Evolutionary conservation across 208 protist species (phyloP).

Genomic region (Leishmania arabica): DNA sequence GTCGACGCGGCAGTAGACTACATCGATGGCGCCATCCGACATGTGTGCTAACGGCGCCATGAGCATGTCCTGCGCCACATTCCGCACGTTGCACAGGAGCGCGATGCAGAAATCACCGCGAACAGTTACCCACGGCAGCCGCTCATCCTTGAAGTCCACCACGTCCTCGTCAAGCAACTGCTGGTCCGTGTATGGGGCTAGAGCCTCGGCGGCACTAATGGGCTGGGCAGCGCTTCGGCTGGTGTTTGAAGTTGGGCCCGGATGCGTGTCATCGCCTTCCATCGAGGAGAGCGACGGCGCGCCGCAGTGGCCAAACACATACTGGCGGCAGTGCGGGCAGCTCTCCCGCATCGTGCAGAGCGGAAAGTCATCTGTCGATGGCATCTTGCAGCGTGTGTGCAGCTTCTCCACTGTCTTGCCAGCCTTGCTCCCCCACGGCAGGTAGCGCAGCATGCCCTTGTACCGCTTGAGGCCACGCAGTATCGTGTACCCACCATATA

Average conservation of each 20-base stretch:
- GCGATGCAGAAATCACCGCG: conserved; percentile 61
- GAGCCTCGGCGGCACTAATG: conserved; percentile 14
- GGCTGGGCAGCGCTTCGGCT: background rate
- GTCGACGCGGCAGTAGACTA: conserved; percentile 63
- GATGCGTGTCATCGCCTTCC: conserved; percentile 14
- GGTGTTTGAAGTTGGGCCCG: conserved; percentile 5
- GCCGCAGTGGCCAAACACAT: conserved; percentile 26
- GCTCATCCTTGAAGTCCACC: conserved; percentile 69
- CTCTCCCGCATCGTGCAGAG: conserved; percentile 60
- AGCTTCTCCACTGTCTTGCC: conserved; percentile 70
- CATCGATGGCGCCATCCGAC: conserved; percentile 80
- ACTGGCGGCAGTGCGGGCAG: conserved; percentile 69
- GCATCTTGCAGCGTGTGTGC: conserved; percentile 40
- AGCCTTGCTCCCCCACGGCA: conserved; percentile 58
- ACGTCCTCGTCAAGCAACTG: conserved; percentile 49
- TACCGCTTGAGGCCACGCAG: conserved; percentile 62
- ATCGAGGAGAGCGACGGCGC: conserved; percentile 11
- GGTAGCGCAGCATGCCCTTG: conserved; percentile 63
- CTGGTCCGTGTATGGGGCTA: conserved; percentile 32
- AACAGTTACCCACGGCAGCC: conserved; percentile 78
- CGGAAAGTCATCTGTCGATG: conserved; percentile 40
- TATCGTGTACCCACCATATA: conserved; percentile 69
- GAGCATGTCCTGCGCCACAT: conserved; percentile 76
- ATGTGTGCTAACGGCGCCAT: conserved; percentile 80
- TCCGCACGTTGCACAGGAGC: conserved; percentile 70